Evolutionary conservation across 768 basidiomycete species (phyloP).

Genomic region (Mycena rosella): DNA sequence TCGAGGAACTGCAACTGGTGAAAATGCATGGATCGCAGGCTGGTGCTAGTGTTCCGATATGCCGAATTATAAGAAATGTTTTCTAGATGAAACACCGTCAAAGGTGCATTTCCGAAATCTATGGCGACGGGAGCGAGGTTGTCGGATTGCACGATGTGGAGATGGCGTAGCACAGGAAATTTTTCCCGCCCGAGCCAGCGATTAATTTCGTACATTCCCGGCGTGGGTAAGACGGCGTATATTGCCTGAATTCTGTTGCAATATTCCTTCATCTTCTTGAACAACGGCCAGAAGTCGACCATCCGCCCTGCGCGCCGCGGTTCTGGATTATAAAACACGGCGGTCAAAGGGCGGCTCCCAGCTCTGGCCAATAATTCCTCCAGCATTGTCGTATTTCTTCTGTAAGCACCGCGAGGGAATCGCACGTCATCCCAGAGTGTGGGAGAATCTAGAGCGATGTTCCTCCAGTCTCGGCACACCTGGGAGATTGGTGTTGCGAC

Average conservation of each 20-base stretch:
- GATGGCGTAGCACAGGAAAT: slow-evolving; percentile 11
- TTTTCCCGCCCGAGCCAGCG: background rate
- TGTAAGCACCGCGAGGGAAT: slow-evolving; percentile 6
- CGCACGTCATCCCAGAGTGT: slow-evolving; percentile 21
- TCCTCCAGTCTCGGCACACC: slow-evolving; percentile 12
- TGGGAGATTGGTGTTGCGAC: slow-evolving; percentile 25
- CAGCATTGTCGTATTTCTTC: background rate
- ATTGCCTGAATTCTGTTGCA: slow-evolving; percentile 13
- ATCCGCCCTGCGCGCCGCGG: background rate
- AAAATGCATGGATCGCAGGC: slow-evolving; percentile 8
- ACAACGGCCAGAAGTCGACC: slow-evolving; percentile 10
- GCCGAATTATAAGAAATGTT: slow-evolving; percentile 8
- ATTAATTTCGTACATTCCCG: slow-evolving; percentile 5
- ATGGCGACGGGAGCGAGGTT: background rate
- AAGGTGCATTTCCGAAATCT: slow-evolving; percentile 8
- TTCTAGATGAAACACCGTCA: slow-evolving; percentile 2
- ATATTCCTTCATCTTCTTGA: slow-evolving; percentile 13
- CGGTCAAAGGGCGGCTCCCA: slow-evolving; percentile 2
- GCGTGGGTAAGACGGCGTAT: slow-evolving; percentile 13
- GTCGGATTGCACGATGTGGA: slow-evolving; percentile 20
- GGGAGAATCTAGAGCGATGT: slow-evolving; percentile 18
- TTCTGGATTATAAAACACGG: slow-evolving; percentile 4
- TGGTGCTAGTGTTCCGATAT: slow-evolving; percentile 10
- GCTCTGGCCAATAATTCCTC: slow-evolving; percentile 6
- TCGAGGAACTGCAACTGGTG: background rate